Evolutionary conservation across 139 green algal genomes (phyloP), one percentile per base, ranked within the genome.

Genomic region (Trebouxia sp.): DNA sequence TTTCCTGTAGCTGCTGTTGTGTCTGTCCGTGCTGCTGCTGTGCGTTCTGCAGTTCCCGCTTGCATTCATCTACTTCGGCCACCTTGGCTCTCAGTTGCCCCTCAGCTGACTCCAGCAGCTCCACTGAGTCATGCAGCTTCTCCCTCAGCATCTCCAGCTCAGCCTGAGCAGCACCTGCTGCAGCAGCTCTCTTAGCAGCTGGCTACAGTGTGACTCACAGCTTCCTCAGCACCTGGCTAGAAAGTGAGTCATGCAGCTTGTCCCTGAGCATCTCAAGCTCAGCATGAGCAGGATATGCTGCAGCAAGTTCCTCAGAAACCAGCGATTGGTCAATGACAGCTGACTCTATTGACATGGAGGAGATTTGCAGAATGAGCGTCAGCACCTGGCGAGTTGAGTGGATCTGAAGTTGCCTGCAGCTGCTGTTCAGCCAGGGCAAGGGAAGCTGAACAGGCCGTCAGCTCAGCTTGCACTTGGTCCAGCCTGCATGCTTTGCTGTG

Each of bases 91-190:
- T 42, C 62, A 72, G 12, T 35, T 72, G 62, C 62, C 35, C 26
- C 20, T 72, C 62, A 45, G 62, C 62, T 43, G 42, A 32, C 15
- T 72, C 62, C 4, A 72, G 62, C 62, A 72, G 62, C 62, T 72
- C 62, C 12, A 72, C 62, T 72, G 62, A 72, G 62, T 72, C 62
- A 72, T 72, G 62, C 62, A 72, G 32, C 32, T 72, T 42, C 62
- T 72, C 62, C 32, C 30, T 72, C 32, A 72, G 62, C 62, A 72
- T 42, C 32, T 72, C 32, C 9, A 22, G 9, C 62, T 72, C 62
- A 6, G 37, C n/a, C 12, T 41, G 32, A 45, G 32, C 35, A 10
- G 9, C 35, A 12, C 32, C 62, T 72, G 62, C 62, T 43, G 62
- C 15, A 17, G 15, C 14, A 5, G 47, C 2, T 53, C n/a, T n/a